Base-by-base conservation (phyloP, 1,284 basidiomycete species). In the Fomitopsis betulina region DNA sequence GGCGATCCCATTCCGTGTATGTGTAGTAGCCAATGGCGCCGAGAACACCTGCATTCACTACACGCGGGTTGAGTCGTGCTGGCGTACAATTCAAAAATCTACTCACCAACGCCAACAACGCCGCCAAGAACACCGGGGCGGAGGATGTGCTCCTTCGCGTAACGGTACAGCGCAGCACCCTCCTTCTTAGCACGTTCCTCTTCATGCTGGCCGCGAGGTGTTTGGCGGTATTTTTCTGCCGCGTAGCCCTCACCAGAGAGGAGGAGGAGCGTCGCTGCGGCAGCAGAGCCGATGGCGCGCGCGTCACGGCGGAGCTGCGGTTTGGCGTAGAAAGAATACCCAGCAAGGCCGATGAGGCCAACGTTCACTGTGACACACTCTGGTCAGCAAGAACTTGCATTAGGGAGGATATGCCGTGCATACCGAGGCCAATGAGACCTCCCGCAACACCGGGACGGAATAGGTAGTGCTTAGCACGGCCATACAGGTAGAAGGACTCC, bases 361-460 rank as follows among this genome's bases (percentile, higher is more conserved):
- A 92, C 75, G 70, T 93, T 93, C 55, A 89, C 89, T 89, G 61
- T 3, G 1, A 53, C 55, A 21, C 38, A 25, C 2, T 27, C 25
- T 21, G 21, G 7, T 57, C 33, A 58, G 38, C 49, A 25, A 32
- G 25, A 33, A 37, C 50, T 21, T 39, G 47, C 60, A 53, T 30
- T 33, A 33, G 19, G n/a, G 13, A 42, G 49, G 45, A 47, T 37
- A 54, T 43, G 13, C 43, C 13, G 7, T n/a, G 10, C 49, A 25
- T 63, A 89, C 88, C 77, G 39, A 92, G 72, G 56, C 89, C 89
- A 61, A 92, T 63, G 21, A 91, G 74, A 49, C 91, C 89, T 47
- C 90, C 88, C 7, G 87, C 85, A 55, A 89, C 83, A 35, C 83
- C 81, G 19, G 89, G 90, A 32, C 83, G 80, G 57, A 91, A 73